These are phyloP conservation scores for Zea luxurians DNA, from an alignment of 176 grass and related monocot genomes.

Conservation along the genomic window DNA sequence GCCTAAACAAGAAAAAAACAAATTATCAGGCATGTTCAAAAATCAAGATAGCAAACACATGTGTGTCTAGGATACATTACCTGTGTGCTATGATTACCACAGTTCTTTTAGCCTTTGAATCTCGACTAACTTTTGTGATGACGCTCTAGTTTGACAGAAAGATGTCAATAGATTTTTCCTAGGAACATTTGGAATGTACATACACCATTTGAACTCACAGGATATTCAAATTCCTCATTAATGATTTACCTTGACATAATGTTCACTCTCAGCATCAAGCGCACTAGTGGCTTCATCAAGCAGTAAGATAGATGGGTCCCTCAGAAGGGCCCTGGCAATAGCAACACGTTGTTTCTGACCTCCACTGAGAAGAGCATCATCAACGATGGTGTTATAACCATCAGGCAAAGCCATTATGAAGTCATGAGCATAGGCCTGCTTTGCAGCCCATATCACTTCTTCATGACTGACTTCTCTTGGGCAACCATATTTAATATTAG, in stretches of 20 bases:
- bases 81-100: constrained; percentile 97
- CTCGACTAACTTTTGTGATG: constrained; percentile 60
- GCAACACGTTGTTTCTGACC: constrained; percentile 95
- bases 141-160: constrained; percentile 52
- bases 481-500: constrained; percentile 90
- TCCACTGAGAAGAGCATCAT: constrained; percentile 91
- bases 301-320: constrained; percentile 83
- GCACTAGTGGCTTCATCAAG: constrained; percentile 96
- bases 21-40: constrained; percentile 5
- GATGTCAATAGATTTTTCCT: constrained; percentile 12
- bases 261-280: constrained; percentile 91
- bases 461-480: constrained; percentile 76
- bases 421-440: constrained; percentile 90
- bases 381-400: constrained; percentile 76
- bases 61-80: constrained; percentile 36
- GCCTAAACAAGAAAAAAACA: constrained; percentile 41
- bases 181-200: constrained; percentile 6
- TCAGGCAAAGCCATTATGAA: constrained; percentile 76
- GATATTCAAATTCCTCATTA: constrained; percentile 11
- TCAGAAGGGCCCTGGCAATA: constrained; percentile 94
- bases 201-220: not conserved
- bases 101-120: constrained; percentile 60
- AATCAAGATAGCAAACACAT: constrained; percentile 33
- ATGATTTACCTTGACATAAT: constrained; percentile 85
- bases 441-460: constrained; percentile 84